Conservation (phyloP, 805 yeast genomes). For the Candida silvicultrix region DNA sequence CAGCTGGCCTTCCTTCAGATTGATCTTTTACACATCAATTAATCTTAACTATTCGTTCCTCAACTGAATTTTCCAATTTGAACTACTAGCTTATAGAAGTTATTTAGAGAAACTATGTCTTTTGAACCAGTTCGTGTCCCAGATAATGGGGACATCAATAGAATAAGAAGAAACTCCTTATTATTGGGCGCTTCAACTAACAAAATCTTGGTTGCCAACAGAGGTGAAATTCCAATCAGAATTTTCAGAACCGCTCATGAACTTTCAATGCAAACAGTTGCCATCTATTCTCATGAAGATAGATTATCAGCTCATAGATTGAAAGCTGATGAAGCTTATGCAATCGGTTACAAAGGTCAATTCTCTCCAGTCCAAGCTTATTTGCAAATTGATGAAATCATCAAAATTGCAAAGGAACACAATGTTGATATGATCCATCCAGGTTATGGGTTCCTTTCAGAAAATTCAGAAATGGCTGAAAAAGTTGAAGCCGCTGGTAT, state of each 20-base stretch:
- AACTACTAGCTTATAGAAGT: not conserved
- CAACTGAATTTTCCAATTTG: not conserved
- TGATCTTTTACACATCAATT: not conserved
- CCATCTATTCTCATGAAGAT: slow-evolving; percentile 95
- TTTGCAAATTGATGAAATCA: slow-evolving; percentile 91
- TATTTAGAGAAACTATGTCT: too few species aligned
- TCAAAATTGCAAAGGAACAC: slow-evolving; percentile 73
- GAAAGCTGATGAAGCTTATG: slow-evolving; percentile 92
- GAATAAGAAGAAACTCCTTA: slow-evolving; percentile 34
- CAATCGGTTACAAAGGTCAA: slow-evolving; percentile 83
- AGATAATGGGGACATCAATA: slow-evolving; percentile 22
- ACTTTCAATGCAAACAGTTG: slow-evolving; percentile 93
- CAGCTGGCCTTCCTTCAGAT: not conserved
- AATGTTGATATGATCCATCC: slow-evolving; percentile 86
- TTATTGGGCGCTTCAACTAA: slow-evolving; percentile 31
- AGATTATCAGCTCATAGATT: slow-evolving; percentile 90
- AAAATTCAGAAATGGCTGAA: slow-evolving; percentile 88
- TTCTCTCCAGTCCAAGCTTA: slow-evolving; percentile 95
- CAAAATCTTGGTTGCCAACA: slow-evolving; percentile 73
- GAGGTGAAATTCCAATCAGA: slow-evolving; percentile 83
- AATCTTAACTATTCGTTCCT: not conserved
- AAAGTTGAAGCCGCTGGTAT: slow-evolving; percentile 89
- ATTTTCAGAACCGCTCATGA: slow-evolving; percentile 98
- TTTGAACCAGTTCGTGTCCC: slow-evolving; percentile 8
- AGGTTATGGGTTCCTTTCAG: slow-evolving; percentile 87